A percentile compares a stretch with the other conserved stretches of the same genome.
These are phyloP conservation scores for Leishmania braziliensis DNA, from an alignment of 208 protist genomes.

Conservation along the genomic window DNA sequence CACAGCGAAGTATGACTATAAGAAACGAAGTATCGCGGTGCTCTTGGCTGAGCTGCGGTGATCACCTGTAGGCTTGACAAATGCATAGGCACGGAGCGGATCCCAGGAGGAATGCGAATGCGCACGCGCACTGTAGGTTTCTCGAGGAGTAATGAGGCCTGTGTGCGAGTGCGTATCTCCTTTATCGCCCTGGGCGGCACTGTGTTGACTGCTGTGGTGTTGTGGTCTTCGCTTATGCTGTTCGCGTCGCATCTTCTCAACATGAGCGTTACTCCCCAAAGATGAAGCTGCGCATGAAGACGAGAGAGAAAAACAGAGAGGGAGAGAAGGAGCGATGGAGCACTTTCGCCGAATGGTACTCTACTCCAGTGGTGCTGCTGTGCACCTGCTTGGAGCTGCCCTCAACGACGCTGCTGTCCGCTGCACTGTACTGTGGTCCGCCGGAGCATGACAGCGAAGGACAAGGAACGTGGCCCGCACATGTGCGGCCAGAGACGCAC, in stretches of 20 bases:
- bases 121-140: not conserved
- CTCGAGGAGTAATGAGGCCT: not conserved
- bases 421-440: not conserved
- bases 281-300: not conserved
- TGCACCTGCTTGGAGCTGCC: not conserved
- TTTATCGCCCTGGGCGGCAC: not conserved
- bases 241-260: not conserved
- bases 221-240: not conserved
- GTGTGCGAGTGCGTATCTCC: not conserved
- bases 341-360: not conserved
- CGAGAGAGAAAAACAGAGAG: not conserved
- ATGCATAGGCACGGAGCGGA: not conserved
- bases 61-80: not conserved
- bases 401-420: not conserved
- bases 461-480: not conserved
- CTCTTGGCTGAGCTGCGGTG: slow-evolving; percentile 8
- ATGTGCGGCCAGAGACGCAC: not conserved
- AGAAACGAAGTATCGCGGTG: slow-evolving; percentile 5
- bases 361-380: not conserved
- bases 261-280: not conserved
- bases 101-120: not conserved
- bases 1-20: slow-evolving; percentile 15
- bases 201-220: not conserved
- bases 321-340: not conserved
- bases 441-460: not conserved